Conservation (phyloP, 768 basidiomycete species). For the Leccinum fibrillosum region DNA sequence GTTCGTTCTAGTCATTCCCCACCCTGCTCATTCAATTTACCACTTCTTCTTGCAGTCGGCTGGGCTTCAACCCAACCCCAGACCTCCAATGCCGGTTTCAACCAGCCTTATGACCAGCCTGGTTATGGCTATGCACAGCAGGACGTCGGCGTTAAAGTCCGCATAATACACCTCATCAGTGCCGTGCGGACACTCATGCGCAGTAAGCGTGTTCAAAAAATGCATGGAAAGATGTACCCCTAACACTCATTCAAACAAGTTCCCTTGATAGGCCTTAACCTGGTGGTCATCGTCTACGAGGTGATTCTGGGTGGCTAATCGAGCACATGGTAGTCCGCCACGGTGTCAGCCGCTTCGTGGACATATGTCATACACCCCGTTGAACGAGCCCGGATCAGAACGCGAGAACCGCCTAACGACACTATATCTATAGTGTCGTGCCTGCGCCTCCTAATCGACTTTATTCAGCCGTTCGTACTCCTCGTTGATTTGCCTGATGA, state of each 20-base stretch:
- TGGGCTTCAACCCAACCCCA: conserved; percentile 76
- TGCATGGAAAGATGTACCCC: conserved; percentile 9
- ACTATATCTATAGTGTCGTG: conserved; percentile 4
- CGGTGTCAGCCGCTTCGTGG: conserved; percentile 9
- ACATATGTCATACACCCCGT: conserved; percentile 1
- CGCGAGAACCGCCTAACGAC: conserved; percentile 4
- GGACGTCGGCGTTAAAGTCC: conserved; percentile 76
- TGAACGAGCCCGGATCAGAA: conserved; percentile 7
- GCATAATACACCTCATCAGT: conserved; percentile 88
- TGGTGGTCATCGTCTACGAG: conserved; percentile 85
- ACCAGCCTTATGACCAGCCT: conserved; percentile 66
- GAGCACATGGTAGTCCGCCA: conserved; percentile 14
- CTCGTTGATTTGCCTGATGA: conserved; percentile 71
- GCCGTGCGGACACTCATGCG: conserved; percentile 97
- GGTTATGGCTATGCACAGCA: conserved; percentile 51
- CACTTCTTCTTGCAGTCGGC: conserved; percentile 57
- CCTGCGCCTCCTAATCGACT: conserved; percentile 20
- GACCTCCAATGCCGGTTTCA: conserved; percentile 52
- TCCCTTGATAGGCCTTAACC: conserved; percentile 86
- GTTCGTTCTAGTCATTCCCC: conserved; percentile 45
- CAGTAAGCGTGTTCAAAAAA: conserved; percentile 58
- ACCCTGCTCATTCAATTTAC: conserved; percentile 14
- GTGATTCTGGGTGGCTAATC: conserved; percentile 58
- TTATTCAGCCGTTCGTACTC: conserved; percentile 67
- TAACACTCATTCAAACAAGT: conserved; percentile 48